Conservation (phyloP, 192 early-diverging fungal species). For the Phycomyces blakesleeanus region DNA sequence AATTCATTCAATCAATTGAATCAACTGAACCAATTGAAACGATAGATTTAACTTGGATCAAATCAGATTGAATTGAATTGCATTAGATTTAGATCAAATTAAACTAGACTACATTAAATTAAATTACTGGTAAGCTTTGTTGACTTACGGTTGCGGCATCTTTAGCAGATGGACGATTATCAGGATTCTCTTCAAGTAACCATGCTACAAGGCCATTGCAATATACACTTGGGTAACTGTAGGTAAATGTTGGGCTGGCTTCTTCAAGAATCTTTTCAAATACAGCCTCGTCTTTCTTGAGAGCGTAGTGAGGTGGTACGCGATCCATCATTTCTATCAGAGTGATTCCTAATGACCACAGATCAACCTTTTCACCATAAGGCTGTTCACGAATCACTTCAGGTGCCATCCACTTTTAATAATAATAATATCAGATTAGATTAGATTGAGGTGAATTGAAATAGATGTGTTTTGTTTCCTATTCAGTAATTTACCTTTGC, state of each 20-base stretch:
- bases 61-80: too few relatives aligned
- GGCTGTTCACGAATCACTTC: constrained; percentile 34
- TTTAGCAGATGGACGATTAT: constrained; percentile 23
- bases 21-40: too few relatives aligned
- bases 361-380: constrained; percentile 34
- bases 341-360: constrained; percentile 41
- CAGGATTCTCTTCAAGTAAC: constrained; percentile 29
- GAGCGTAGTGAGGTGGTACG: constrained; percentile 37
- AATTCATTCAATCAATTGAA: too few relatives aligned
- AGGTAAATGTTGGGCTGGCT: constrained; percentile 34
- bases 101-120: too few relatives aligned
- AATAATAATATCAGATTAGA: too few relatives aligned
- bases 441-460: too few relatives aligned
- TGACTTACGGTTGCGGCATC: constrained; percentile 27
- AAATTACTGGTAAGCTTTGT: too few relatives aligned
- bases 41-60: too few relatives aligned
- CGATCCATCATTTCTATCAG: constrained; percentile 45
- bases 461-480: neutral
- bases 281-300: constrained; percentile 23
- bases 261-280: constrained; percentile 20
- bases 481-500: constrained; percentile 31
- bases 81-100: too few relatives aligned
- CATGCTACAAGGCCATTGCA: constrained; percentile 32
- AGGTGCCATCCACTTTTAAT: constrained; percentile 46
- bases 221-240: constrained; percentile 31